Conservation (phyloP, 192 early-diverging fungal species). For the Borealophlyctis nickersoniae region DNA sequence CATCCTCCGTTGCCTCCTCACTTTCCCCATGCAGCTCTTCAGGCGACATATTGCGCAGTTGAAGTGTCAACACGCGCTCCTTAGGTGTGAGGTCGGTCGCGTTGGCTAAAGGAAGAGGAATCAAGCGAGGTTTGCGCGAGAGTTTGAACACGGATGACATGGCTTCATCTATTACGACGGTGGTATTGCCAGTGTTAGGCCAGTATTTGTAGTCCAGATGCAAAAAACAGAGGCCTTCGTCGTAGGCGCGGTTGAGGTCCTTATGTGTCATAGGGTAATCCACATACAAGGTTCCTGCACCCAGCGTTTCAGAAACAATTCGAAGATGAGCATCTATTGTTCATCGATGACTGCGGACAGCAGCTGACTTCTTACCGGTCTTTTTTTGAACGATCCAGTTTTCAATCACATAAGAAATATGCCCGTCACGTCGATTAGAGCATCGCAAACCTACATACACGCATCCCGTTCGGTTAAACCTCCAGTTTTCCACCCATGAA, state of each 20-base stretch:
- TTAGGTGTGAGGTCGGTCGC: constrained; percentile 3
- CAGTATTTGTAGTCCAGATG: constrained; percentile 14
- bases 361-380: constrained; percentile 7
- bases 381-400: constrained; percentile 18
- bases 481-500: not conserved
- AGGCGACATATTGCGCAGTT: no score
- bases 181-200: constrained; percentile 1
- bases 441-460: not conserved
- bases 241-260: constrained; percentile 11
- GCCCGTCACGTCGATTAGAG: not conserved
- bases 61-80: constrained; percentile 12
- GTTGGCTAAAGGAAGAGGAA: constrained; percentile 15
- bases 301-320: no score
- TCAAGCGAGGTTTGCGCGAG: constrained; percentile 9
- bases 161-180: constrained; percentile 9
- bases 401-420: constrained; percentile 7
- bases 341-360: no score
- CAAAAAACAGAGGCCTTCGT: constrained; percentile 10
- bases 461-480: no score
- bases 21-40: no score
- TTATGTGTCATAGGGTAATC: constrained; percentile 20
- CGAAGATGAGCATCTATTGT: no score
- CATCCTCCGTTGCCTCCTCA: no score
- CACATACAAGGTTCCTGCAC: constrained; percentile 14
- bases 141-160: constrained; percentile 21